Evolutionary conservation across 805 yeast genomes (phyloP).

Genomic region (Candida arabinofermentans): DNA sequence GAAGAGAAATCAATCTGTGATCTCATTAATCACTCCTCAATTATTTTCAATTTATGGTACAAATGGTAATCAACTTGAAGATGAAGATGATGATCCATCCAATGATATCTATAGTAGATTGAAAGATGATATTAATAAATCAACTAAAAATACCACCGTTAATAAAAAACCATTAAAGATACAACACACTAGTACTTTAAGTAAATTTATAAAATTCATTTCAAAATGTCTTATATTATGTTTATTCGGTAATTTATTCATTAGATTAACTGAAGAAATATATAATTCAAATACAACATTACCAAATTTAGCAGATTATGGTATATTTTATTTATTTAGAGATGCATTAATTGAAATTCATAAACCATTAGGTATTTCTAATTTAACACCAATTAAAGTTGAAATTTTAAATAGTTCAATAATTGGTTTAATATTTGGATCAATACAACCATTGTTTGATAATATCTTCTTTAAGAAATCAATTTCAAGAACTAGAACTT

Average conservation of each 20-base stretch:
- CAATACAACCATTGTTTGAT: conserved; percentile 43
- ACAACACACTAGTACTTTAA: background rate
- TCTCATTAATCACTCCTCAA: conserved; percentile 26
- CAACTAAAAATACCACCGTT: background rate
- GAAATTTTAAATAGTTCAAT: conserved; percentile 32
- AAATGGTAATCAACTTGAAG: conserved; percentile 13
- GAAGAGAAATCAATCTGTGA: conserved; percentile 15
- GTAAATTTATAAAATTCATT: conserved; percentile 1
- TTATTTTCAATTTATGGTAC: conserved; percentile 27
- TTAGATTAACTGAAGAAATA: conserved; percentile 48
- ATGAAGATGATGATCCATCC: conserved; percentile 15
- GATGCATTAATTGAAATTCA: conserved; percentile 6
- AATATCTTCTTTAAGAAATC: conserved; percentile 9
- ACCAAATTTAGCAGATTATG: conserved; percentile 25
- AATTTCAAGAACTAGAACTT: background rate
- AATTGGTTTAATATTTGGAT: conserved; percentile 60
- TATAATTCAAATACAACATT: conserved; percentile 33
- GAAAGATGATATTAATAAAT: conserved; percentile 9
- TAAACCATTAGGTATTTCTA: conserved; percentile 1
- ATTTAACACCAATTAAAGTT: conserved; percentile 11
- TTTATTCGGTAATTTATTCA: conserved; percentile 48
- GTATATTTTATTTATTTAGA: conserved; percentile 34
- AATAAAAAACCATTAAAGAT: background rate
- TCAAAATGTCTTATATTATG: conserved; percentile 27
- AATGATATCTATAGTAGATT: conserved; percentile 19